Base-by-base conservation (phyloP, 371 early-diverging fungal genomes). In the Entomophthora muscae region DNA sequence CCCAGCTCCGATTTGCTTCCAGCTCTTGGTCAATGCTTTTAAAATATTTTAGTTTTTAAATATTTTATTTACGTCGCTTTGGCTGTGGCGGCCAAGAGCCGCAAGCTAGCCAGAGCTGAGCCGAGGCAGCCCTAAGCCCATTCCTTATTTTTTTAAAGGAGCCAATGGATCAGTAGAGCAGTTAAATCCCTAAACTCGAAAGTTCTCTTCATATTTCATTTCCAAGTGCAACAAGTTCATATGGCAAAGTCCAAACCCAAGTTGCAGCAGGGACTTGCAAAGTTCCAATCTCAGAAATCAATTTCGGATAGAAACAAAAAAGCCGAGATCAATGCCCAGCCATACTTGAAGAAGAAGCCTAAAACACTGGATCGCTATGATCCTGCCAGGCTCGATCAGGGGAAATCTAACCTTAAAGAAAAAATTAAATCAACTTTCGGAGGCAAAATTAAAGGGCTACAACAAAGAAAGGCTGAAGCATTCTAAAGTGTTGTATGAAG, bases 241-340 rank as follows among this genome's bases (percentile, higher is more conserved):
- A 55, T 55, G 56, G 56, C 12, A n/a, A 55, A 55, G 28, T 22
- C 56, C 12, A 55, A 55, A 55, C 56, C 56, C 12, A 55, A 55
- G 26, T 55, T 55, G 26, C 22, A 55, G 28, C 24, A 22, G 13
- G 56, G 56, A 26, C 56, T 55, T 24, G 13, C 12, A 12, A 55
- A 55, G 26, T 55, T 22, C 22, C 22, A 55, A 27, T 12, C 22
- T 22, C 56, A 55, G n/a, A 22, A 55, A 55, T 24, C 13, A 22
- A 17, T 55, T n/a, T 27, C 12, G 56, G 24, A 55, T 22, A 55
- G n/a, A 26, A 22, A 24, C 3, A 27, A 55, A 26, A 55, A 55
- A 1, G 26, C 26, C 17, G 42, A 42, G n/a, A 55, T 12, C 56
- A 27, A 17, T 26, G 26, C 17, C 26, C 17, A 55, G n/a, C 22